Percentiles rank a stretch among this genome's conserved stretches.
Evolutionary conservation across 2,329 filamentous ascomycete species (phyloP).

Genomic region (Aspergillus caelatus): DNA sequence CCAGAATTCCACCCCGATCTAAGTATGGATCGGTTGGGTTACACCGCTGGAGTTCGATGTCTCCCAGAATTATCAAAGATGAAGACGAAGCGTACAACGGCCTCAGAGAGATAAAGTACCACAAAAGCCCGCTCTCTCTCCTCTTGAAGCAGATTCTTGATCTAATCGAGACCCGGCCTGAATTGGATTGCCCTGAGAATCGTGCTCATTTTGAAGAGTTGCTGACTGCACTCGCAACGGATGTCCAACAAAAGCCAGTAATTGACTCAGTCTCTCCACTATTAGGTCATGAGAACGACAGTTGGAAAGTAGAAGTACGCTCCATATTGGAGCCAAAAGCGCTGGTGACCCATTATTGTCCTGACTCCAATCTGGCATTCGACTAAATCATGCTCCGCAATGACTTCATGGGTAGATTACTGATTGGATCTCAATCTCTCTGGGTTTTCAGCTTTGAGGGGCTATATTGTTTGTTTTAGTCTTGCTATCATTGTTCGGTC

Average conservation of each 20-base stretch:
- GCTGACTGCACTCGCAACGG: constrained; percentile 16
- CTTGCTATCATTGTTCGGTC: neutral
- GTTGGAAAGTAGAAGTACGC: constrained; percentile 9
- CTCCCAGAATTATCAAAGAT: constrained; percentile 13
- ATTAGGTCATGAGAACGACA: constrained; percentile 9
- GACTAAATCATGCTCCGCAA: constrained; percentile 8
- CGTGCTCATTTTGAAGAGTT: constrained; percentile 20
- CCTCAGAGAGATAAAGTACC: constrained; percentile 12
- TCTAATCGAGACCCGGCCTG: constrained; percentile 17
- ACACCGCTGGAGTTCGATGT: constrained; percentile 7
- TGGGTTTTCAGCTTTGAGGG: neutral
- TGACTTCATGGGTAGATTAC: neutral
- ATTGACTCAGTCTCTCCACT: neutral
- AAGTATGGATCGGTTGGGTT: neutral
- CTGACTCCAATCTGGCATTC: constrained; percentile 14
- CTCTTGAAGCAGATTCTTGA: constrained; percentile 18
- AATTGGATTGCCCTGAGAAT: constrained; percentile 23
- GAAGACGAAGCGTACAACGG: constrained; percentile 7
- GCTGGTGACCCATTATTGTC: constrained; percentile 4
- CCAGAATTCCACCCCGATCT: neutral
- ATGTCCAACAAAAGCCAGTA: neutral
- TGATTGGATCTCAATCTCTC: neutral
- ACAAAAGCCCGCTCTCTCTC: constrained; percentile 16
- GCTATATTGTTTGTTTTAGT: neutral
- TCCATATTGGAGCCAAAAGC: neutral